Evolutionary conservation across 257 asterid genomes (phyloP).

Genomic region (Rehmannia glutinosa): DNA sequence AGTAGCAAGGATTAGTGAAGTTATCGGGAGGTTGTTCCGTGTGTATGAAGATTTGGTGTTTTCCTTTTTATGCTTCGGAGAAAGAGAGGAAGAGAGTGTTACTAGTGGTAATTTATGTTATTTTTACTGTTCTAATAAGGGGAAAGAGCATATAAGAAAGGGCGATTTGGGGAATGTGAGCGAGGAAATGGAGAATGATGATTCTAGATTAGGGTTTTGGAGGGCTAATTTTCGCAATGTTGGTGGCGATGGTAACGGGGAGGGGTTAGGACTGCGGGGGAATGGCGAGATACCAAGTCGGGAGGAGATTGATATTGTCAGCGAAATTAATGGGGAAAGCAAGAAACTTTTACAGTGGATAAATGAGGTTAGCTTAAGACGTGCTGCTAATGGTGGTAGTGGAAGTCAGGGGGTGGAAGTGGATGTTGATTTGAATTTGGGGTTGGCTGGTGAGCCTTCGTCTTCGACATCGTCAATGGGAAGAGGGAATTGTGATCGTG

Average conservation of each 20-base stretch:
- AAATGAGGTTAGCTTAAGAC: slow-evolving; percentile 24
- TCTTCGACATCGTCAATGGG: slow-evolving; percentile 43
- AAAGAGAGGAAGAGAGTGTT: slow-evolving; percentile 38
- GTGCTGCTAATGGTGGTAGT: slow-evolving; percentile 27
- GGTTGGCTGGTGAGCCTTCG: slow-evolving; percentile 68
- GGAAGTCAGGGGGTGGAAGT: slow-evolving; percentile 30
- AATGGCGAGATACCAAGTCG: slow-evolving; percentile 17
- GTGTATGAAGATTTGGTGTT: slow-evolving; percentile 91
- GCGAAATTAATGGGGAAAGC: slow-evolving; percentile 20
- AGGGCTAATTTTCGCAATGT: slow-evolving; percentile 21
- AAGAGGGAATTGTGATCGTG: slow-evolving; percentile 42
- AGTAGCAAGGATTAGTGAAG: slow-evolving; percentile 44
- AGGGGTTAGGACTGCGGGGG: slow-evolving; percentile 18
- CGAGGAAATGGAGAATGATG: slow-evolving; percentile 51
- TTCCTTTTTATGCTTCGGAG: slow-evolving; percentile 66
- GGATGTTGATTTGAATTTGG: slow-evolving; percentile 63
- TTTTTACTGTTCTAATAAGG: slow-evolving; percentile 12
- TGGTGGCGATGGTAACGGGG: slow-evolving; percentile 10
- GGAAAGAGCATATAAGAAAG: slow-evolving; percentile 29
- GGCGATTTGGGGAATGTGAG: slow-evolving; percentile 38
- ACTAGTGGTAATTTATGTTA: not conserved
- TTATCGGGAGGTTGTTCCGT: slow-evolving; percentile 20
- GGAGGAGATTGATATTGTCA: slow-evolving; percentile 12
- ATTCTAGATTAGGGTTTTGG: slow-evolving; percentile 39
- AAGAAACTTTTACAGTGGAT: slow-evolving; percentile 28